phyloP scores from a whole-genome alignment of 768 basidiomycete genomes.

The Sporobolomyces pararoseus region DNA sequence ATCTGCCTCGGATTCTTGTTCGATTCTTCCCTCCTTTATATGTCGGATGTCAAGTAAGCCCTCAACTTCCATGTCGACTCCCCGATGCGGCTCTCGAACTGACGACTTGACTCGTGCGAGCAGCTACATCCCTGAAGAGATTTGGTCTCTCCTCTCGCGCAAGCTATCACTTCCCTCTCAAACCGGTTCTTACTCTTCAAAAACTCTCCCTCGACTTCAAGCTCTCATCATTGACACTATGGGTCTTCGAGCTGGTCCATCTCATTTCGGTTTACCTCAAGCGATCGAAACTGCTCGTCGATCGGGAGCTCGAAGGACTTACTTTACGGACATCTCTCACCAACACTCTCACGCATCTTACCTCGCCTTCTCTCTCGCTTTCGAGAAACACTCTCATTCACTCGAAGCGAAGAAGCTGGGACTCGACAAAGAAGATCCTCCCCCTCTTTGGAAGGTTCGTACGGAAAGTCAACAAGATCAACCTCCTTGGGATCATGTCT shows the following conservation, averaged over 20 bases:
- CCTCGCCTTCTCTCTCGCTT: not conserved
- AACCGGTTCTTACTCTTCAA: not conserved
- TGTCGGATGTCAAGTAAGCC: slow-evolving; percentile 48
- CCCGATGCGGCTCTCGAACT: not conserved
- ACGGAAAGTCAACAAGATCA: not conserved
- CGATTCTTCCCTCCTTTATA: slow-evolving; percentile 65
- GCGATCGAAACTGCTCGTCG: slow-evolving; percentile 21
- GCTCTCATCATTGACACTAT: slow-evolving; percentile 26
- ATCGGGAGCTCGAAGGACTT: slow-evolving; percentile 16
- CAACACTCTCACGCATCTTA: slow-evolving; percentile 15
- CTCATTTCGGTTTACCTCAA: slow-evolving; percentile 36
- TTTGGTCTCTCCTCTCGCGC: slow-evolving; percentile 2
- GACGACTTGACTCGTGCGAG: not conserved
- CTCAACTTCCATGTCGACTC: not conserved
- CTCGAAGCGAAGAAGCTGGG: not conserved
- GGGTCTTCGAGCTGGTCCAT: not conserved
- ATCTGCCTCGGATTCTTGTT: slow-evolving; percentile 46
- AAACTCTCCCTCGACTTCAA: slow-evolving; percentile 14
- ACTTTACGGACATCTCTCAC: slow-evolving; percentile 32
- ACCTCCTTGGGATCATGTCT: not conserved
- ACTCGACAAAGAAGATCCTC: not conserved
- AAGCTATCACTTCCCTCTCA: slow-evolving; percentile 23
- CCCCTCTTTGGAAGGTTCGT: slow-evolving; percentile 3
- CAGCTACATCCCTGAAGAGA: slow-evolving; percentile 29
- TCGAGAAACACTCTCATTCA: not conserved